phyloP scores from a whole-genome alignment of 2,329 filamentous ascomycete species.

The Aaosphaeria arxii region DNA sequence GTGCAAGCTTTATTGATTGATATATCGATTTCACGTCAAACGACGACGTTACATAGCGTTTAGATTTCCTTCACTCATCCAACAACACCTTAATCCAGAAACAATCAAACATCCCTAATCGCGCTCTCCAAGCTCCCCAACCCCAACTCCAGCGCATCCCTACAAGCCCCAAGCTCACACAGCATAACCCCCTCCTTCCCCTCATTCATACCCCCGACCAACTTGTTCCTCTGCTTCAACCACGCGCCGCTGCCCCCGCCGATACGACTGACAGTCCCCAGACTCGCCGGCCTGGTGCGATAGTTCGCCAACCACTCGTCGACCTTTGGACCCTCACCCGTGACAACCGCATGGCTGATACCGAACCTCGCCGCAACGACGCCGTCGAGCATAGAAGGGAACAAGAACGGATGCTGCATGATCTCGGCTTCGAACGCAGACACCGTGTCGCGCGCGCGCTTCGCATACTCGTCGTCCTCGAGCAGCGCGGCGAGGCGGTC shows the following conservation, averaged over 20 bases:
- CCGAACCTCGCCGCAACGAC: slow-evolving; percentile 76
- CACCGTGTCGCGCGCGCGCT: slow-evolving; percentile 69
- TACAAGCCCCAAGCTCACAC: slow-evolving; percentile 41
- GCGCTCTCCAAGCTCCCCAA: slow-evolving; percentile 19
- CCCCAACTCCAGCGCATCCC: slow-evolving; percentile 38
- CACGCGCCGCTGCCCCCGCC: slow-evolving; percentile 39
- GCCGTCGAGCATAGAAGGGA: slow-evolving; percentile 72
- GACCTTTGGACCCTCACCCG: slow-evolving; percentile 45
- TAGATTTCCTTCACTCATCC: no score
- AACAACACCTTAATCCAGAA: no score
- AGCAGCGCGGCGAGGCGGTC: slow-evolving; percentile 73
- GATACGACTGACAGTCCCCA: slow-evolving; percentile 29
- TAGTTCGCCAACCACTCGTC: slow-evolving; percentile 40
- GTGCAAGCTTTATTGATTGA: no score
- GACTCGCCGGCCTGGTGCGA: not conserved
- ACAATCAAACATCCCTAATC: no score
- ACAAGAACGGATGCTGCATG: slow-evolving; percentile 89
- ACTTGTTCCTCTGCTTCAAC: slow-evolving; percentile 49
- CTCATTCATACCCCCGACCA: slow-evolving; percentile 44
- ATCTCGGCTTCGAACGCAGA: slow-evolving; percentile 88
- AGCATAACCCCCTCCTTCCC: slow-evolving; percentile 35
- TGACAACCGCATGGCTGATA: slow-evolving; percentile 57
- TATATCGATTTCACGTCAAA: no score
- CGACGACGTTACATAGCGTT: no score
- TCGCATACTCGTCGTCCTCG: slow-evolving; percentile 61